Base-by-base conservation (phyloP, 768 basidiomycete species). In the Tylopilus rubrobrunneus region DNA sequence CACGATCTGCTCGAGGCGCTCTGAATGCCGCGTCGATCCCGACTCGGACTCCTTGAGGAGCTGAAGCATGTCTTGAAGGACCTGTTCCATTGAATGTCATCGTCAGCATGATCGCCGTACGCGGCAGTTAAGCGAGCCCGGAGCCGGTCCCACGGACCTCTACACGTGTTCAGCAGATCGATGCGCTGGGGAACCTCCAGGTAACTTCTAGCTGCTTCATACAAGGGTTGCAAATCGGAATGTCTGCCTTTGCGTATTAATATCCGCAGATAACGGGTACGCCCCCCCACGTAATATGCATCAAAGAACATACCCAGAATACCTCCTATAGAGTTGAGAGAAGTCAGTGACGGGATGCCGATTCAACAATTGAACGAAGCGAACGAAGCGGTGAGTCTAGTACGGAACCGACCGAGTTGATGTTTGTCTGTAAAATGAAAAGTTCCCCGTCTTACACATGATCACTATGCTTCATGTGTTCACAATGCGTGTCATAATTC, bases 381-480 rank as follows among this genome's bases (percentile, higher is more conserved):
- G 7, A 55, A 78, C 88, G 63, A 68, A 92, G 91, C 27, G 94
- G 94, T 33, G 93, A 92, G 76, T 98, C 94, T 42, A 98, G 75
- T n/a, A 97, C 94, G 31, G 93, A 95, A 45, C 95, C 95, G 49
- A 97, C 94, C 43, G 92, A 88, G 62, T 94, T 93, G 62, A 97
- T 95, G 67, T 93, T 95, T 50, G 95, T 92, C 57, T 95, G 79
- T 61, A 97, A 75, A 37, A 98, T 84, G 73, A 98, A 98, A 40
- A 98, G 76, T 61, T 93, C 89, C 95, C 95, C 57, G 96, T 98
- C 71, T 97, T 92, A 66, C 90, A 89, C 95, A 98, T 96, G 65
- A 98, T 98, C 68, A 96, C 95, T 83, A 58, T 55, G 55, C 23
- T 46, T 52, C 46, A 64, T 51, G 52, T 23, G 28, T 58, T 62